These are phyloP conservation scores for Malassezia equina DNA, from an alignment of 1,284 basidiomycete genomes.

Conservation along the genomic window DNA sequence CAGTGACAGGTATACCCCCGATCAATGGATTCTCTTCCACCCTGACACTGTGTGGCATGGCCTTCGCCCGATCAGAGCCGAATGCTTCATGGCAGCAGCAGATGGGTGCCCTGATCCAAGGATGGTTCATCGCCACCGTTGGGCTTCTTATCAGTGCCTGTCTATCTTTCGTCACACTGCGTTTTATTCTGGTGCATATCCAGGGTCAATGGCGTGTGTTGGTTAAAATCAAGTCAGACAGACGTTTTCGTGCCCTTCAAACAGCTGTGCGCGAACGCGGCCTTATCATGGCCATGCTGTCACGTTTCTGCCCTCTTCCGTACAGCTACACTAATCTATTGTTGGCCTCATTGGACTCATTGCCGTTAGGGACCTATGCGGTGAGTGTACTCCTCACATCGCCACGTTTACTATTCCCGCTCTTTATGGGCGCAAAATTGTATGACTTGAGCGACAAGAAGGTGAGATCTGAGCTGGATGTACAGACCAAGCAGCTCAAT, in stretches of 20 bases:
- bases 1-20: slow-evolving; percentile 27
- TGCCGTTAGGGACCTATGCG: slow-evolving; percentile 26
- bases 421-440: slow-evolving; percentile 37
- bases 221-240: slow-evolving; percentile 20
- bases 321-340: slow-evolving; percentile 30
- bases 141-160: slow-evolving; percentile 31
- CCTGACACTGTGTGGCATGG: slow-evolving; percentile 37
- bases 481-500: slow-evolving; percentile 21
- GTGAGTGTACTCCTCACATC: slow-evolving; percentile 33
- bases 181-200: slow-evolving; percentile 15
- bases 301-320: slow-evolving; percentile 40
- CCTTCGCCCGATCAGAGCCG: slow-evolving; percentile 16
- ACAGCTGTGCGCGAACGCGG: slow-evolving; percentile 29
- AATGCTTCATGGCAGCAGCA: background rate
- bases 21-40: slow-evolving; percentile 35
- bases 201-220: slow-evolving; percentile 17
- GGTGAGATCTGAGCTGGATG: slow-evolving; percentile 22
- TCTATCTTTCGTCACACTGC: slow-evolving; percentile 23
- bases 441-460: slow-evolving; percentile 34
- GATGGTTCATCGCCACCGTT: slow-evolving; percentile 30
- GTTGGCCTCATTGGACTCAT: slow-evolving; percentile 28
- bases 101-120: slow-evolving; percentile 17
- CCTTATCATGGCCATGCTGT: slow-evolving; percentile 31
- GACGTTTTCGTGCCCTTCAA: slow-evolving; percentile 31
- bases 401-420: slow-evolving; percentile 41